A percentile compares a stretch with the other conserved stretches of the same genome.
phyloP scores from a whole-genome alignment of 108 stramenopile genomes.

The Skeletonema menzelii region DNA sequence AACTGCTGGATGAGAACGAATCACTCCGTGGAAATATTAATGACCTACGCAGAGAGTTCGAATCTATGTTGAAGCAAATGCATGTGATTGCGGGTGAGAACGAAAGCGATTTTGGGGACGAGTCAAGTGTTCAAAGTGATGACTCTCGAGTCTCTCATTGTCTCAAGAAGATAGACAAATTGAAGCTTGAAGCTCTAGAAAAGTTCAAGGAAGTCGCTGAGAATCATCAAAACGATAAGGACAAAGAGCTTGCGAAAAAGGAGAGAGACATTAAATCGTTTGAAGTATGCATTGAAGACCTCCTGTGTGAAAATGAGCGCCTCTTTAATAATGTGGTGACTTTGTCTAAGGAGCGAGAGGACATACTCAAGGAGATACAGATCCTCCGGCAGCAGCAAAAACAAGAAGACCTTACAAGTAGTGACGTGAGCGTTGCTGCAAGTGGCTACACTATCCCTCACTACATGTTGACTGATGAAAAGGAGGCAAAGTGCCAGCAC shows the following conservation, averaged over 20 bases:
- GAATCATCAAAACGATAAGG: neutral
- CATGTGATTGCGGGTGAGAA: neutral
- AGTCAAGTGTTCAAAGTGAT: neutral
- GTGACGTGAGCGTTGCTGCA: neutral
- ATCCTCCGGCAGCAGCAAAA: neutral
- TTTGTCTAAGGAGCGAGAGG: constrained; percentile 31
- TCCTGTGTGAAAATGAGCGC: constrained; percentile 39
- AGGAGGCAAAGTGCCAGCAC: constrained; percentile 13
- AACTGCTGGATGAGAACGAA: neutral
- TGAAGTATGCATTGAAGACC: constrained; percentile 27
- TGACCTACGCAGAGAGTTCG: neutral
- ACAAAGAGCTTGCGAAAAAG: constrained; percentile 2
- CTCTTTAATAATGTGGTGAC: constrained; percentile 20
- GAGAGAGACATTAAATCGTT: constrained; percentile 14
- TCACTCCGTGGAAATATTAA: neutral
- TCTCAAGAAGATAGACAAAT: neutral
- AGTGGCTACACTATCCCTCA: neutral
- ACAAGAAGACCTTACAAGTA: constrained; percentile 1
- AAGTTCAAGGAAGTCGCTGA: neutral
- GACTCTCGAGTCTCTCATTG: neutral
- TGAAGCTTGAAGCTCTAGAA: neutral
- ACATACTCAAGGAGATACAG: constrained; percentile 23
- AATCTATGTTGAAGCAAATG: neutral
- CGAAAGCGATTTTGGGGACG: neutral
- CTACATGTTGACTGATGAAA: constrained; percentile 11